Conservation (phyloP, 768 basidiomycete species). For the Boletus sp. region DNA sequence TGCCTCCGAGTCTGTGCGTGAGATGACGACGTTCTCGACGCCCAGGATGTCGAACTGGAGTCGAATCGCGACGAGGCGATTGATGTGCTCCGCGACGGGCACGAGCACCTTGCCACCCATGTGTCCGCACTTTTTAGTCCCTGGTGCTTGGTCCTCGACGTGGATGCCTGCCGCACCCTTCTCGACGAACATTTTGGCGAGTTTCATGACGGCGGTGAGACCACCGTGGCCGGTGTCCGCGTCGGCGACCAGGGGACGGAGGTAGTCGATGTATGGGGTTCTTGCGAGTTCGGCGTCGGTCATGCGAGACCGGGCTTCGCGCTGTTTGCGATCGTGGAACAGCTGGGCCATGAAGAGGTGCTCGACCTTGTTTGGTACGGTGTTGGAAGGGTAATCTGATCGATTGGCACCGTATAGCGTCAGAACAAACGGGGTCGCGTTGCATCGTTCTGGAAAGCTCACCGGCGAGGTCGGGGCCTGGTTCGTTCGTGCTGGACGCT, state of each 20-base stretch:
- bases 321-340: constrained; percentile 98
- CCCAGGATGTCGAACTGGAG: constrained; percentile 99
- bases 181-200: constrained; percentile 98
- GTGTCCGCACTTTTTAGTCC: constrained; percentile 94
- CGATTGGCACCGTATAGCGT: neutral
- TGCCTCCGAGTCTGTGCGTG: constrained; percentile 96
- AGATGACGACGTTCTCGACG: constrained; percentile 89
- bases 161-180: constrained; percentile 98
- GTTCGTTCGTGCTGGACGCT: constrained; percentile 90
- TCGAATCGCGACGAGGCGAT: constrained; percentile 94
- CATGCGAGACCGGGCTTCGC: constrained; percentile 69
- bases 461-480: constrained; percentile 98
- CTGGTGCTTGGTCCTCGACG: constrained; percentile 95
- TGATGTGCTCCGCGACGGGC: constrained; percentile 96
- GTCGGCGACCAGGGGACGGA: constrained; percentile 93
- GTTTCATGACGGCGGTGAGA: constrained; percentile 97
- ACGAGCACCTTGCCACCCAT: constrained; percentile 98
- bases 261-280: constrained; percentile 78
- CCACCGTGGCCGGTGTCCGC: constrained; percentile 99
- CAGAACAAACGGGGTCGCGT: neutral
- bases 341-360: constrained; percentile 97
- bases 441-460: constrained; percentile 14
- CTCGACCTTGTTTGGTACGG: constrained; percentile 98
- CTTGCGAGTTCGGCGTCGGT: constrained; percentile 66
- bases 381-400: constrained; percentile 95